These are phyloP conservation scores for Colletotrichum sp. DNA, from an alignment of 2,329 filamentous ascomycete genomes.

Conservation along the genomic window DNA sequence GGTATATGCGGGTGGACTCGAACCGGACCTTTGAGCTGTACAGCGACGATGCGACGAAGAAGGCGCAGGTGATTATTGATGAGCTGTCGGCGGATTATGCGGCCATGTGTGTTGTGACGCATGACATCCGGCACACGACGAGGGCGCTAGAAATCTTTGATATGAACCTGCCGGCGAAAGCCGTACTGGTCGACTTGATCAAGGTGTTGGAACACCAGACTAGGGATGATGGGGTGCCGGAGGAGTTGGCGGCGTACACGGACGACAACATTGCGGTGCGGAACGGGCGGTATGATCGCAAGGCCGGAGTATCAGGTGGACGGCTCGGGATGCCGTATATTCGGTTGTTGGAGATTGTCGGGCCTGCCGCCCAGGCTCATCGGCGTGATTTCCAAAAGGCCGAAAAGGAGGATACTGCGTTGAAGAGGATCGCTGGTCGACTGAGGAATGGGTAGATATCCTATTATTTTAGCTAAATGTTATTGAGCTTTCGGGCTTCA, in stretches of 20 bases:
- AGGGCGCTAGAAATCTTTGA: not conserved
- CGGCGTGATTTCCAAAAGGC: not conserved
- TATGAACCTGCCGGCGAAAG: not conserved
- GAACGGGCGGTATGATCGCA: not conserved
- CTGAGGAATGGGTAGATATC: not conserved
- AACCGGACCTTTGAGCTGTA: not conserved
- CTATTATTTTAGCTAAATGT: not conserved
- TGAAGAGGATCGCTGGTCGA: not conserved
- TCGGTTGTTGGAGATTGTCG: not conserved
- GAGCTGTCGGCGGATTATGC: not conserved
- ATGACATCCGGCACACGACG: not conserved
- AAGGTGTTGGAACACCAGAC: slow-evolving; percentile 14
- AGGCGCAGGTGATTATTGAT: not conserved
- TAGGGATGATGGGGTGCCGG: not conserved
- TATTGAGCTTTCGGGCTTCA: accelerated
- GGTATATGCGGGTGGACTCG: not conserved
- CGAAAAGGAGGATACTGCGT: not conserved
- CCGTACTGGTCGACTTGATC: not conserved
- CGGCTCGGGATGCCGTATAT: not conserved
- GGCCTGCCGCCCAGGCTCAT: not conserved
- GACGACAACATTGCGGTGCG: not conserved
- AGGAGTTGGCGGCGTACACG: not conserved
- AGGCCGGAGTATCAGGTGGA: not conserved
- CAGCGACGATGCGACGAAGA: not conserved
- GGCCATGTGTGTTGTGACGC: not conserved